phyloP scores from a whole-genome alignment of 73 alveolate genomes.

The Tetrahymena borealis region DNA sequence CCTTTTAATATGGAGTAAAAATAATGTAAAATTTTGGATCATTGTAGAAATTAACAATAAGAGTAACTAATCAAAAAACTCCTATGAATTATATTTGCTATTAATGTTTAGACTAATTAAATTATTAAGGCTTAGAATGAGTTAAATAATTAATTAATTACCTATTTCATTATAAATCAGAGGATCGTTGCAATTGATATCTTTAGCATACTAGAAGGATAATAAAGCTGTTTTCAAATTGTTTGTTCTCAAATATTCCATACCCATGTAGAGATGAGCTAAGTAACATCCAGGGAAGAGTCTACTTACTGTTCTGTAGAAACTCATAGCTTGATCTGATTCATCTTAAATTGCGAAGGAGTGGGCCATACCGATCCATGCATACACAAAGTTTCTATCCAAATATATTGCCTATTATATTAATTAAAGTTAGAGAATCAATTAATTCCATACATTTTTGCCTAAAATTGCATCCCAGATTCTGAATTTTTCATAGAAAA shows the following conservation, averaged over 20 bases:
- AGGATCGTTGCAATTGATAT: constrained; percentile 84
- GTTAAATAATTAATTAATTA: neutral
- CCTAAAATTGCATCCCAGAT: too few relatives aligned
- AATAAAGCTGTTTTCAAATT: constrained; percentile 90
- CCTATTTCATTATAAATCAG: constrained; percentile 92
- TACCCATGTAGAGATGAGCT: constrained; percentile 92
- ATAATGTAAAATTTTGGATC: neutral
- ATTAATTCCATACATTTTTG: neutral
- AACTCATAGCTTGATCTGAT: constrained; percentile 96
- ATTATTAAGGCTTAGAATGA: neutral
- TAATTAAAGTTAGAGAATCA: neutral
- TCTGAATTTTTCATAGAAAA: too few relatives aligned
- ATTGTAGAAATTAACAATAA: neutral
- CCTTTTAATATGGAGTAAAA: constrained; percentile 11
- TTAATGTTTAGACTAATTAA: too few relatives aligned
- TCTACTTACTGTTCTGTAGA: constrained; percentile 92
- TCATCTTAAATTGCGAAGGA: constrained; percentile 96
- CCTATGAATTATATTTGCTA: too few relatives aligned
- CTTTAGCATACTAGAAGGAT: constrained; percentile 85
- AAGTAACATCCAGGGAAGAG: constrained; percentile 97
- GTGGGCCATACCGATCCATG: constrained; percentile 97
- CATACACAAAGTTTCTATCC: constrained; percentile 90
- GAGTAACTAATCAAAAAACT: too few relatives aligned
- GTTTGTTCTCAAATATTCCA: constrained; percentile 95
- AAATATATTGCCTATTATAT: constrained; percentile 62